Evolutionary conservation across 2,329 filamentous ascomycete species (phyloP), one percentile per base, ranked within the genome.

Genomic region (Fusarium sp.): DNA sequence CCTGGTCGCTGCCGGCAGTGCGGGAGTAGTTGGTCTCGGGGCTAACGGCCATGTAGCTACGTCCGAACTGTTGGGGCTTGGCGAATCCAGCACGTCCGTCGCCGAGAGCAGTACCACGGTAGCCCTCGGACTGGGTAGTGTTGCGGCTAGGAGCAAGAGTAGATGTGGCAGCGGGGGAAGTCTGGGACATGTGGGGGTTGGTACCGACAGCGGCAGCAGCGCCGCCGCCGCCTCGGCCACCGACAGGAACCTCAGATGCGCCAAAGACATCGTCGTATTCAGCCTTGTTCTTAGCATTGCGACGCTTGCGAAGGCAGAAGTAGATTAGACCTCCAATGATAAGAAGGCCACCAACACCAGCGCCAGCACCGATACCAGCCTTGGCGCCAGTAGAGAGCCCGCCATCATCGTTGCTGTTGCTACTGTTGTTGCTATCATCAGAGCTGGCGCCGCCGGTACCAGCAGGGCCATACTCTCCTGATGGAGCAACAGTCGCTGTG

Each of bases 181-280:
- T 28, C 53, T 76, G 74, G 21, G 80, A 73, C 78, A 80, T 81
- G 71, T 75, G 73, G 54, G 69, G 74, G 46, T 65, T 71, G 51
- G 70, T 66, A 54, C 72, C 57, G 9, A 52, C 30, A 52, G 28
- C 60, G 10, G 54, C 51, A 48, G 68, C 65, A 28, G 30, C 48
- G 28, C 51, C 66, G 28, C 69, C 66, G 42, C 67, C 67, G 31
- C 68, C 61, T 41, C 72, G 71, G 28, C 80, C 79, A 30, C 80
- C 80, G 14, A 82, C 79, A n/a, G 81, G 81, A 8, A 82, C 80
- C 70, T 82, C 81, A 10, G 80, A 82, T 28, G 81, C 79, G 58
- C 80, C 81, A 54, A 81, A 78, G 57, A 82, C 75, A 64, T 81
- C 80, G 62, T 82, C 81, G 44, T 78, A 74, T 55, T 80, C 76